phyloP scores from a whole-genome alignment of 169 alveolate species.

The Babesia gibsoni region DNA sequence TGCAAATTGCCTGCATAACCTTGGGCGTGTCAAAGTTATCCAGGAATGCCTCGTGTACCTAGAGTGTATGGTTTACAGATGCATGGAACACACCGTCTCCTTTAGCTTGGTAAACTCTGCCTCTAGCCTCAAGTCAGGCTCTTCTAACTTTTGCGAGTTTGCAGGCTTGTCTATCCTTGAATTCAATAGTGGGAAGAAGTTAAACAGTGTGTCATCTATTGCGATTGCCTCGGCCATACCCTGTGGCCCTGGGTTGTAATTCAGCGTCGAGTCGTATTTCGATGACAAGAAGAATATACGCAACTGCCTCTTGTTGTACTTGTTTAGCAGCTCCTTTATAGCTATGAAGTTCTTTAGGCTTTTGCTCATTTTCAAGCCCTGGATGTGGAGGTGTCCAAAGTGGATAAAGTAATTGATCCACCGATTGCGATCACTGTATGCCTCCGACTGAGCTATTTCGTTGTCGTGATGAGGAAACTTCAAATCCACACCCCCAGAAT shows the following conservation, averaged over 20 bases:
- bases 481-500: slow-evolving; percentile 98
- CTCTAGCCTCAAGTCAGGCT: slow-evolving; percentile 57
- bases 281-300: slow-evolving; percentile 86
- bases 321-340: slow-evolving; percentile 82
- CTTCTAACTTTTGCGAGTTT: slow-evolving; percentile 65
- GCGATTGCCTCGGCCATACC: slow-evolving; percentile 90
- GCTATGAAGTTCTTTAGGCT: slow-evolving; percentile 95
- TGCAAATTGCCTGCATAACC: slow-evolving; percentile 71
- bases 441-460: slow-evolving; percentile 98
- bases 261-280: slow-evolving; percentile 88
- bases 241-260: slow-evolving; percentile 84
- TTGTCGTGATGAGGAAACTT: slow-evolving; percentile 99
- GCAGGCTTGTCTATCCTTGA: slow-evolving; percentile 77
- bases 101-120: slow-evolving; percentile 58
- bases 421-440: slow-evolving; percentile 88
- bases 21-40: slow-evolving; percentile 90
- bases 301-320: slow-evolving; percentile 83
- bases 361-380: slow-evolving; percentile 97
- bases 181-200: slow-evolving; percentile 88
- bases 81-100: slow-evolving; percentile 42
- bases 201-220: slow-evolving; percentile 87
- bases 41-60: slow-evolving; percentile 78
- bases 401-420: slow-evolving; percentile 97
- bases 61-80: neutral
- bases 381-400: slow-evolving; percentile 97